Percentiles rank a stretch among this genome's conserved stretches.
Conservation (phyloP, 345 rosid genomes). For the Angophora floribunda region DNA sequence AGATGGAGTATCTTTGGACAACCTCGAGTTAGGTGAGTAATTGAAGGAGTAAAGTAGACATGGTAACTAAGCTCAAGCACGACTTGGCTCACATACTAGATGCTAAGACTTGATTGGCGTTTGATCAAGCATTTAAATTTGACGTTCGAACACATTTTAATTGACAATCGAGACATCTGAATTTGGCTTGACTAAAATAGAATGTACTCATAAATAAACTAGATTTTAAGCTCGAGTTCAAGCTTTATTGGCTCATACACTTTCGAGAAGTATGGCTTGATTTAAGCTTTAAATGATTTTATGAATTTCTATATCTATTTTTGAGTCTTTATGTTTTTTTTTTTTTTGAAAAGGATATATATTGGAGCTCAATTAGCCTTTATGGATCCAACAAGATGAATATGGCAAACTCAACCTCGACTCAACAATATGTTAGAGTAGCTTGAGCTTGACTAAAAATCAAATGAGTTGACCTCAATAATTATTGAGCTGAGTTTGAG, state of each 20-base stretch:
- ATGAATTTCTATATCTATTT: neutral
- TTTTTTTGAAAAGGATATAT: neutral
- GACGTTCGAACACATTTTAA: fast-evolving
- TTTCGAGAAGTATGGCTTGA: neutral
- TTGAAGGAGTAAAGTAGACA: neutral
- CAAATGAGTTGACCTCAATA: neutral
- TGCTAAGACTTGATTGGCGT: neutral
- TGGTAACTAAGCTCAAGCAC: neutral
- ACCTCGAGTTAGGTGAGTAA: neutral
- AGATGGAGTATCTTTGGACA: neutral
- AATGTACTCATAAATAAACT: fast-evolving
- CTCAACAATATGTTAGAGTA: fast-evolving
- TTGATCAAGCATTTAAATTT: neutral
- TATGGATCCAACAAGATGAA: neutral
- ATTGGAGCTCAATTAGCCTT: neutral
- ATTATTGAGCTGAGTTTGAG: neutral
- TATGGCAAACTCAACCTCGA: neutral
- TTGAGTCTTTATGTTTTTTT: neutral
- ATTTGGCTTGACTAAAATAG: fast-evolving
- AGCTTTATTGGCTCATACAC: neutral
- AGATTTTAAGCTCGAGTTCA: neutral
- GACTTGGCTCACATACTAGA: neutral
- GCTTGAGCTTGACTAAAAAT: neutral
- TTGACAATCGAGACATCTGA: neutral
- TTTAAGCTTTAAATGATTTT: neutral